A percentile compares a stretch with the other conserved stretches of the same genome.
phyloP scores from a whole-genome alignment of 2,329 filamentous ascomycete species.

The Trichoderma sp. region DNA sequence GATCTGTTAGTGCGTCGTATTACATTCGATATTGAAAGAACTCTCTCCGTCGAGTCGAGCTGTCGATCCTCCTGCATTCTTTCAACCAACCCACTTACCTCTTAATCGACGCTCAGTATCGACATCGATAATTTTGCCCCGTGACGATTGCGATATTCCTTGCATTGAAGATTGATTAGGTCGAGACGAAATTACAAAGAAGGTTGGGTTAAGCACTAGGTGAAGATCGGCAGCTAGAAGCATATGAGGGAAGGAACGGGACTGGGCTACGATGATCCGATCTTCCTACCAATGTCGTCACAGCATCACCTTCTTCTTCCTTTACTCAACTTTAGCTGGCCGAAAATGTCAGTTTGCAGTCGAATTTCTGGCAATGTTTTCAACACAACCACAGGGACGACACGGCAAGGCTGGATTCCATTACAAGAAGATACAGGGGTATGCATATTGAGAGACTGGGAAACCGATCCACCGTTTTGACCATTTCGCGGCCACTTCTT shows the following conservation, averaged over 20 bases:
- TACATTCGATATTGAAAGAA: neutral
- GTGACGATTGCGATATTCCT: neutral
- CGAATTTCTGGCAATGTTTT: neutral
- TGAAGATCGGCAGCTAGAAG: neutral
- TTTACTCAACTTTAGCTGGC: neutral
- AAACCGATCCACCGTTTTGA: neutral
- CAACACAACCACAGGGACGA: neutral
- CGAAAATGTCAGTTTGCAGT: neutral
- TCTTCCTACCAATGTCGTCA: neutral
- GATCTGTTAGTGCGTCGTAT: neutral
- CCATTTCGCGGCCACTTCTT: neutral
- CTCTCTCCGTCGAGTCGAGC: neutral
- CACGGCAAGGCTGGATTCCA: neutral
- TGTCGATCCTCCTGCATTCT: neutral
- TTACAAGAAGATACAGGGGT: neutral
- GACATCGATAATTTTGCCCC: neutral
- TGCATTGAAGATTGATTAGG: neutral
- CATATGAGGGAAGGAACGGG: neutral
- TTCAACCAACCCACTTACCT: neutral
- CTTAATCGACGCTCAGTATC: neutral
- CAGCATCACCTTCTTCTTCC: neutral
- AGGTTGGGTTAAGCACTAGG: neutral
- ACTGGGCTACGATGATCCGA: neutral
- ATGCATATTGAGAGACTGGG: neutral
- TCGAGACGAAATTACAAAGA: neutral